These are phyloP conservation scores for Paramecium tetraurelia DNA, from an alignment of 73 alveolate genomes.

Conservation along the genomic window DNA sequence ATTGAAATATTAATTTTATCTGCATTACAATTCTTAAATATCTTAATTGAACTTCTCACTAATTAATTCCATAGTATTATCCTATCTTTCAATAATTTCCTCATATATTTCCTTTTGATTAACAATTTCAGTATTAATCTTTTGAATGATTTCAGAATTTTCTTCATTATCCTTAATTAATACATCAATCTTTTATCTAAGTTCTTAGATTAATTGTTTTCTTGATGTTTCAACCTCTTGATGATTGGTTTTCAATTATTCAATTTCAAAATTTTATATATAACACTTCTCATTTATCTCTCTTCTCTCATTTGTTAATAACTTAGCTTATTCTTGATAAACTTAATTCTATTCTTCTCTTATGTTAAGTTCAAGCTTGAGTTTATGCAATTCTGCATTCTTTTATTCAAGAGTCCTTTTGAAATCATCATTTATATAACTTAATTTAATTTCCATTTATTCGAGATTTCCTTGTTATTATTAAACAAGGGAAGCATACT, in stretches of 20 bases:
- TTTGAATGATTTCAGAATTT: background rate
- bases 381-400: background rate
- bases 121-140: background rate
- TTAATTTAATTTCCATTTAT: background rate
- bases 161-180: slow-evolving; percentile 8
- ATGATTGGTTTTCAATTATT: background rate
- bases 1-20: slow-evolving; percentile 36
- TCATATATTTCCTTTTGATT: slow-evolving; percentile 6
- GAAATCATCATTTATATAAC: background rate
- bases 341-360: slow-evolving; percentile 19
- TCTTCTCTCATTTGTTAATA: slow-evolving; percentile 19
- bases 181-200: background rate
- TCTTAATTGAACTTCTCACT: slow-evolving; percentile 1
- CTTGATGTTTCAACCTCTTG: slow-evolving; percentile 19
- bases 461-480: background rate
- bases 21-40: background rate
- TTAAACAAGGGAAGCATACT: background rate
- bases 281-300: slow-evolving; percentile 31
- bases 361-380: background rate
- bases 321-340: slow-evolving; percentile 2
- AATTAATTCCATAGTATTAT: background rate
- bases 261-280: background rate
- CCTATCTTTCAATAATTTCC: slow-evolving; percentile 15
- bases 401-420: slow-evolving; percentile 6
- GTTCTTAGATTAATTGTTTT: slow-evolving; percentile 6